These are phyloP conservation scores for Plasmopara halstedii DNA, from an alignment of 352 stramenopile genomes.

Conservation along the genomic window DNA sequence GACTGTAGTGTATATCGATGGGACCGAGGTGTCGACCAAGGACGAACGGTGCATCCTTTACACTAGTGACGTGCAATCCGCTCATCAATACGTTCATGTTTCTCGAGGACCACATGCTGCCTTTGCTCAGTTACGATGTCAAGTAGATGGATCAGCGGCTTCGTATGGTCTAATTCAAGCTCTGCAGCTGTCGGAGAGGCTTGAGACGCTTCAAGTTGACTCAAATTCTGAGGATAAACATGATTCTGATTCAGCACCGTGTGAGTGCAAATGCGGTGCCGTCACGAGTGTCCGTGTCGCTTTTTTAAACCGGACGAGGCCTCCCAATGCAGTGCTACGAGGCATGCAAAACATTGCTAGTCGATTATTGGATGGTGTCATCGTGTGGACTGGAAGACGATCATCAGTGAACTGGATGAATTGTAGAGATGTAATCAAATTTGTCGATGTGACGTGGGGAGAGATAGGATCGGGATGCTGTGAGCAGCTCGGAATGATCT, in stretches of 20 bases:
- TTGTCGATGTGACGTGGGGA: slow-evolving; percentile 20
- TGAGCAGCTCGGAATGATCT: slow-evolving; percentile 19
- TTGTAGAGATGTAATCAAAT: slow-evolving; percentile 22
- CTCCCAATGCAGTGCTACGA: slow-evolving; percentile 27
- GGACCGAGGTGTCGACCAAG: background rate
- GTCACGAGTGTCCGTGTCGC: slow-evolving; percentile 24
- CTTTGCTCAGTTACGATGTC: slow-evolving; percentile 21
- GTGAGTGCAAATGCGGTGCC: slow-evolving; percentile 21
- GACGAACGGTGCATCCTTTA: slow-evolving; percentile 29
- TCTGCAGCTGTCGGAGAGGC: slow-evolving; percentile 11
- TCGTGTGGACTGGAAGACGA: slow-evolving; percentile 31
- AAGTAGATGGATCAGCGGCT: slow-evolving; percentile 6
- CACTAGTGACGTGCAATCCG: background rate
- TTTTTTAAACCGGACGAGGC: slow-evolving; percentile 30
- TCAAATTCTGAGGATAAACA: background rate
- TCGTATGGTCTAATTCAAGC: slow-evolving; percentile 29
- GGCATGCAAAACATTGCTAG: slow-evolving; percentile 27
- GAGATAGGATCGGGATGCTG: slow-evolving; percentile 30
- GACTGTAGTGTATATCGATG: slow-evolving; percentile 32
- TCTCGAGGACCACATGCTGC: background rate
- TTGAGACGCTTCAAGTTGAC: slow-evolving; percentile 6
- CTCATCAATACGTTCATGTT: slow-evolving; percentile 16
- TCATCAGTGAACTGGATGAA: slow-evolving; percentile 46
- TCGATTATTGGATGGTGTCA: slow-evolving; percentile 31
- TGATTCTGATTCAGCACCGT: background rate